phyloP scores from a whole-genome alignment of 2,329 filamentous ascomycete species.

The Colletotrichum melonis region DNA sequence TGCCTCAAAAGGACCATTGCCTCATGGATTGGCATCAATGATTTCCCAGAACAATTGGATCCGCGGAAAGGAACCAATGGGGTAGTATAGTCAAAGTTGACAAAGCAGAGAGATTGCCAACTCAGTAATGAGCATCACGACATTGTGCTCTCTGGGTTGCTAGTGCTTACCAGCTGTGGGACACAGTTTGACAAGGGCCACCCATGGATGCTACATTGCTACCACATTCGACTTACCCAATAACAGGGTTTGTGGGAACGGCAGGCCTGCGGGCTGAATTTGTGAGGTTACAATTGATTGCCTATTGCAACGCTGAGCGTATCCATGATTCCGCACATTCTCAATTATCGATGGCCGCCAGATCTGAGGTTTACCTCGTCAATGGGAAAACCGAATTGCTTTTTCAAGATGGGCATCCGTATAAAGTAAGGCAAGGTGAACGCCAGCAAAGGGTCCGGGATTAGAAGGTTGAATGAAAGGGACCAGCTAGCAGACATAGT shows the following conservation, averaged over 20 bases:
- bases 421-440: neutral
- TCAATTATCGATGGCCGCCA: neutral
- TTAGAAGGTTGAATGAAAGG: neutral
- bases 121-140: conserved; percentile 2
- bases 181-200: neutral
- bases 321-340: neutral
- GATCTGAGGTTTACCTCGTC: neutral
- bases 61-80: neutral
- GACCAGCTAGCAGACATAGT: neutral
- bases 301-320: conserved; percentile 10
- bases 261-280: neutral
- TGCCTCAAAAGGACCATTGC: neutral
- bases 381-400: neutral
- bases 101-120: neutral
- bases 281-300: neutral
- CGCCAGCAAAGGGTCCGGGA: neutral
- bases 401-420: neutral
- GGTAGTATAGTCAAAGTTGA: neutral
- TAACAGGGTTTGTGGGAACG: neutral
- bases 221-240: too few relatives aligned
- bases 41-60: neutral
- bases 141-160: neutral
- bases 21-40: neutral
- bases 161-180: conserved; percentile 18
- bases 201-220: conserved; percentile 2